These are phyloP conservation scores for Articulospora tetracladia DNA, from an alignment of 495 filamentous ascomycete species.

Conservation along the genomic window DNA sequence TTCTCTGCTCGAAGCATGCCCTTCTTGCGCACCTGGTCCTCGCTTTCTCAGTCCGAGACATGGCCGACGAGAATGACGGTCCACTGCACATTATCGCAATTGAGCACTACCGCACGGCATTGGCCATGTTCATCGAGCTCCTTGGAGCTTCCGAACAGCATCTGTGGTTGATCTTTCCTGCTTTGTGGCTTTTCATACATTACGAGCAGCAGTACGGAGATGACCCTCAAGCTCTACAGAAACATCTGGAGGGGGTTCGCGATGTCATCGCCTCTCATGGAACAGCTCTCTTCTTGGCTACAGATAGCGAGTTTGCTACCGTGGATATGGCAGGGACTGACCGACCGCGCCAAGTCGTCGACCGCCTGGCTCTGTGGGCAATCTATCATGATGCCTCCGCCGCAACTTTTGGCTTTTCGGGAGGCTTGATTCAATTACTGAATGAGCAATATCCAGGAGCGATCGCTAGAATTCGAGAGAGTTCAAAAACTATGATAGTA, in stretches of 20 bases:
- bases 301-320: background rate
- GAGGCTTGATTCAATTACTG: background rate
- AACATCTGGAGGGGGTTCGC: slow-evolving; percentile 1
- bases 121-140: slow-evolving; percentile 3
- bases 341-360: background rate
- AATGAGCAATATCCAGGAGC: slow-evolving; percentile 5
- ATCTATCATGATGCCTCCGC: slow-evolving; percentile 9
- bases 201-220: slow-evolving; percentile 7
- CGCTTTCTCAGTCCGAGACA: slow-evolving; percentile 5
- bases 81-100: slow-evolving; percentile 5
- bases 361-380: slow-evolving; percentile 2
- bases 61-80: background rate
- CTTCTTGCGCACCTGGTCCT: slow-evolving; percentile 2
- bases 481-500: background rate
- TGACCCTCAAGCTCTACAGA: background rate
- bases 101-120: background rate
- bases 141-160: slow-evolving; percentile 3
- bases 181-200: slow-evolving; percentile 10
- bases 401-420: slow-evolving; percentile 2
- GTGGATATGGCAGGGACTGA: slow-evolving; percentile 1
- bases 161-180: slow-evolving; percentile 4
- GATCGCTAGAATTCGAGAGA: background rate
- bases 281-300: background rate
- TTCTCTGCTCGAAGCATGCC: slow-evolving; percentile 1
- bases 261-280: slow-evolving; percentile 4